phyloP scores from a whole-genome alignment of 176 grass and related monocot species.

The Zoysia pacifica region DNA sequence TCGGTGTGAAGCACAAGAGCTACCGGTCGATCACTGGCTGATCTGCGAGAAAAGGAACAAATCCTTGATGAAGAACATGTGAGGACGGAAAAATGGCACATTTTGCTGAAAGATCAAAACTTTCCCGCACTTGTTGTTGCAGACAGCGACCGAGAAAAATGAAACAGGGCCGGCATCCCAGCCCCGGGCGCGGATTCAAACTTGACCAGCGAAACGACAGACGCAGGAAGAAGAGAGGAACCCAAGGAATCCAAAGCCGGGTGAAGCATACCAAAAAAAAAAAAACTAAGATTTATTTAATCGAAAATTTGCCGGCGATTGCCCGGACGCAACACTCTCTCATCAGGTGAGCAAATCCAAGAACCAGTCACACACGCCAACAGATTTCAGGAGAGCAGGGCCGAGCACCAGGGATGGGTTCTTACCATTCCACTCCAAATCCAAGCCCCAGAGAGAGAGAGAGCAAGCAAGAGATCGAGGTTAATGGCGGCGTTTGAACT shows the following conservation, averaged over 20 bases:
- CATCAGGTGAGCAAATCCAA: background rate
- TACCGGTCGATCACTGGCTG: conserved; percentile 28
- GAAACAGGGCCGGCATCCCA: conserved; percentile 15
- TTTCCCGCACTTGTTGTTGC: background rate
- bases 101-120: background rate
- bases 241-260: background rate
- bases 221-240: background rate
- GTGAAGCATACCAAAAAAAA: background rate
- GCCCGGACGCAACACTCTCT: background rate
- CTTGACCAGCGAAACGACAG: background rate
- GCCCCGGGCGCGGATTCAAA: conserved; percentile 31
- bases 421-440: conserved; percentile 36
- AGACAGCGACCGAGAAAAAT: conserved; percentile 10
- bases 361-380: background rate
- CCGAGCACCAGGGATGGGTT: background rate
- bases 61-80: background rate
- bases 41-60: conserved; percentile 23
- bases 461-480: background rate
- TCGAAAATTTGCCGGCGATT: background rate
- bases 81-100: conserved; percentile 4
- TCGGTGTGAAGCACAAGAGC: background rate
- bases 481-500: too few relatives aligned
- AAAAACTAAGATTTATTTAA: background rate
- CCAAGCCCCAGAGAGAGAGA: background rate
- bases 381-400: conserved; percentile 18